Percentiles rank a stretch among this genome's conserved stretches.
phyloP scores from a whole-genome alignment of 2,329 filamentous ascomycete species.

The Apiospora kogelbergensis region DNA sequence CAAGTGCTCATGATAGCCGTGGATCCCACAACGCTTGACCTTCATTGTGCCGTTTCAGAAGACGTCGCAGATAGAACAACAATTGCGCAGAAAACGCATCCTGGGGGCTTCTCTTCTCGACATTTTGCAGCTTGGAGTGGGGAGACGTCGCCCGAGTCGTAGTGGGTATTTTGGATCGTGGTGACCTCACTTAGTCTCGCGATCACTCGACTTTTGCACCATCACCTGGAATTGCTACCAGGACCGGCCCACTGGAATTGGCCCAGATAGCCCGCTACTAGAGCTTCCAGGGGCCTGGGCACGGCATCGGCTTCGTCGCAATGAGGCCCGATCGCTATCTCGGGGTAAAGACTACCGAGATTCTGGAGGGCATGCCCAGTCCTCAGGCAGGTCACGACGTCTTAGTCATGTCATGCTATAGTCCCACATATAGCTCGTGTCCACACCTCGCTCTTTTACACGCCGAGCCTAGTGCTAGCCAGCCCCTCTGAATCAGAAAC shows the following conservation, averaged over 20 bases:
- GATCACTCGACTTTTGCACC: neutral
- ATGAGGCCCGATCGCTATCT: neutral
- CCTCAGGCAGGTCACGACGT: neutral
- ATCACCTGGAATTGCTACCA: neutral
- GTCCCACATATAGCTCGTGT: neutral
- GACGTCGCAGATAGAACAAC: too few species aligned
- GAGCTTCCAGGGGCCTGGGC: neutral
- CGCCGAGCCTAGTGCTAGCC: neutral
- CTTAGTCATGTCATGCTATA: neutral
- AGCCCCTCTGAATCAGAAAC: neutral
- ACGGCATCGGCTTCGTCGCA: neutral
- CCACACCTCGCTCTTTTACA: neutral
- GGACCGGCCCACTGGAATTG: neutral
- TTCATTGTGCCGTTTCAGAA: neutral
- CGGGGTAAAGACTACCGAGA: neutral
- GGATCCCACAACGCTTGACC: slow-evolving; percentile 33
- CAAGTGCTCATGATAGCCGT: slow-evolving; percentile 37
- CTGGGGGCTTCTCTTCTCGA: too few species aligned
- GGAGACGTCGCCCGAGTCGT: neutral
- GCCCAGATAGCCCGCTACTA: neutral
- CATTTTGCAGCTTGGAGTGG: neutral
- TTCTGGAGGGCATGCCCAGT: neutral
- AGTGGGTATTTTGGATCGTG: neutral
- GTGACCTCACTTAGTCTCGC: too few species aligned
- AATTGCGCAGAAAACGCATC: too few species aligned